Evolutionary conservation across 1,284 basidiomycete species (phyloP).

Genomic region (Meira miltonrushii): DNA sequence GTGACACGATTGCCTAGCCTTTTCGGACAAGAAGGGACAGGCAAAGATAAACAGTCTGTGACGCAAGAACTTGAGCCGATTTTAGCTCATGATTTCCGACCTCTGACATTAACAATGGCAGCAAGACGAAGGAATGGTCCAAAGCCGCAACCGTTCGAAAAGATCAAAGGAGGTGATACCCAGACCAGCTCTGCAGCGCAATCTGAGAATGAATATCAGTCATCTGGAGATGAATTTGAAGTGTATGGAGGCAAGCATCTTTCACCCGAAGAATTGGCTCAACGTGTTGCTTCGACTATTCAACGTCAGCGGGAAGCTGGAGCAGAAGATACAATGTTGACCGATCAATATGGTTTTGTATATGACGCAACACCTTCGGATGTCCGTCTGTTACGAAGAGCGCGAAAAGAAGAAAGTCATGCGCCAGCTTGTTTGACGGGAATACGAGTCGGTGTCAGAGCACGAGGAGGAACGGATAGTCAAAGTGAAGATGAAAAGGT

Average conservation of each 20-base stretch:
- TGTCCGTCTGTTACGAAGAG: conserved; percentile 68
- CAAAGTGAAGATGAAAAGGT: conserved; percentile 28
- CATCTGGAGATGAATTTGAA: conserved; percentile 48
- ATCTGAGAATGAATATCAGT: conserved; percentile 23
- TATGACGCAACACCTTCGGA: conserved; percentile 73
- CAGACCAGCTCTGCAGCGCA: conserved; percentile 1
- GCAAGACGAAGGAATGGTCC: conserved; percentile 20
- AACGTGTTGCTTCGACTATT: not conserved
- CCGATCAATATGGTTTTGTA: conserved; percentile 94
- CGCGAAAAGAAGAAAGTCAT: conserved; percentile 66
- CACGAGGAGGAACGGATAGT: conserved; percentile 38
- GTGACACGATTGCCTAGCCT: conserved; percentile 42
- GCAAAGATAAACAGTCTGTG: not conserved
- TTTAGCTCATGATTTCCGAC: conserved; percentile 74
- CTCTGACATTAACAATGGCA: conserved; percentile 62
- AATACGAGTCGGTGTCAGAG: conserved; percentile 64
- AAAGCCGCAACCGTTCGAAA: not conserved
- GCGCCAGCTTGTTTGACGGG: conserved; percentile 79
- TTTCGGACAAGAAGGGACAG: conserved; percentile 17
- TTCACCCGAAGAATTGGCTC: conserved; percentile 54
- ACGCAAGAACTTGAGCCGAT: conserved; percentile 73
- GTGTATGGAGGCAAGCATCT: conserved; percentile 51
- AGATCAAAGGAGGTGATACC: conserved; percentile 8
- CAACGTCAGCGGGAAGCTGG: not conserved
- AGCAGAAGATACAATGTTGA: conserved; percentile 58